Conservation (phyloP, 148 eudicot genomes). For the Beta vulgaris region DNA sequence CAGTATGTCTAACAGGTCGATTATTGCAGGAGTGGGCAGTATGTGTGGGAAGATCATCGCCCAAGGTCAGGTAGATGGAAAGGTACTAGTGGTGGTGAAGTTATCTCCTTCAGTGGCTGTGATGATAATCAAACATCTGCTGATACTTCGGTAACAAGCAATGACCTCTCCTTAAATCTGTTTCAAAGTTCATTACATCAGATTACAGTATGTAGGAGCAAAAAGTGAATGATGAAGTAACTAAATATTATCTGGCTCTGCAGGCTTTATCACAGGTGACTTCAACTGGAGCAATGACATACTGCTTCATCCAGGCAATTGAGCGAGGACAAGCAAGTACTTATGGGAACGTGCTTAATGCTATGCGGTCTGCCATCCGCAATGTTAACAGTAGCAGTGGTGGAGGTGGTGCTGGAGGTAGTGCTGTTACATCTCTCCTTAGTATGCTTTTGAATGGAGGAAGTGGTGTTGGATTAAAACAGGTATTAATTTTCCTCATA, state of each 20-base stretch:
- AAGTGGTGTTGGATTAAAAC: conserved; percentile 64
- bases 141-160: conserved; percentile 68
- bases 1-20: neutral
- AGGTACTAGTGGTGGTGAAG: conserved; percentile 95
- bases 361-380: conserved; percentile 77
- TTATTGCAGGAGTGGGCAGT: conserved; percentile 64
- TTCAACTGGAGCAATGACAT: conserved; percentile 97
- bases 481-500: conserved; percentile 42
- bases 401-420: conserved; percentile 56
- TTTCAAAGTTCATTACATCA: neutral
- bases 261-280: conserved; percentile 93
- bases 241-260: neutral
- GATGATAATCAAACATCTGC: conserved; percentile 96
- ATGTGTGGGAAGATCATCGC: conserved; percentile 95
- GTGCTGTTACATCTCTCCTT: conserved; percentile 61
- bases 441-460: conserved; percentile 78
- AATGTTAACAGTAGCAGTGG: conserved; percentile 34
- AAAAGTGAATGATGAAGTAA: conserved; percentile 1
- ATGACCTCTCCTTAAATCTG: neutral
- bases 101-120: conserved; percentile 90
- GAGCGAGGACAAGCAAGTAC: conserved; percentile 81
- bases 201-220: neutral
- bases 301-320: conserved; percentile 91
- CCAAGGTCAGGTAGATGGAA: conserved; percentile 89
- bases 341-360: conserved; percentile 69